phyloP scores from a whole-genome alignment of 78 protist genomes.

The Dictyostelium firmibasis region DNA sequence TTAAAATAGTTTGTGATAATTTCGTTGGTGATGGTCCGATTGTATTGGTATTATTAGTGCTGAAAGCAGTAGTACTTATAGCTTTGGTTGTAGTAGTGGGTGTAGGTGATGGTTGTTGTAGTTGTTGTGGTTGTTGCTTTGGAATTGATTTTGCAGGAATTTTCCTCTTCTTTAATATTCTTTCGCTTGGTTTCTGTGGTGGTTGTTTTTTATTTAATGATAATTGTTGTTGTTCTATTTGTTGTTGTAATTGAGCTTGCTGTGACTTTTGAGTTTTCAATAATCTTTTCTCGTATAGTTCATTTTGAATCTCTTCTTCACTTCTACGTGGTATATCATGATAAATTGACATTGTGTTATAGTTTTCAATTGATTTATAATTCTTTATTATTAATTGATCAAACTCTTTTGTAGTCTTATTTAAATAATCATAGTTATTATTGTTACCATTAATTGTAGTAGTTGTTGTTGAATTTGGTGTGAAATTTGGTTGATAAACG shows the following conservation, averaged over 20 bases:
- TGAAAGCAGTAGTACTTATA: too few species aligned
- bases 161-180: not conserved
- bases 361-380: not conserved
- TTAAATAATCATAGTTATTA: not conserved
- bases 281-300: conserved; percentile 1
- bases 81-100: not conserved
- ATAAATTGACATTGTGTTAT: conserved; percentile 31
- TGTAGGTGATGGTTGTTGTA: not conserved
- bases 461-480: not conserved
- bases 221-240: not conserved
- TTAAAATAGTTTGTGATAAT: not conserved
- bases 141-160: not conserved
- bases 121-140: not conserved
- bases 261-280: not conserved
- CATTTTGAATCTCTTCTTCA: conserved; percentile 35
- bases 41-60: not conserved
- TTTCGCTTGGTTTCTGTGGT: not conserved
- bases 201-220: not conserved
- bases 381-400: not conserved
- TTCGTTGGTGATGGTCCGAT: not conserved
- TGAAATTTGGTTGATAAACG: conserved; percentile 7
- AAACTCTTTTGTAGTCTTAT: not conserved
- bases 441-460: not conserved
- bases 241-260: not conserved
- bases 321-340: conserved; percentile 34